Evolutionary conservation across 768 basidiomycete genomes (phyloP).

Genomic region (Agaricus blazei): DNA sequence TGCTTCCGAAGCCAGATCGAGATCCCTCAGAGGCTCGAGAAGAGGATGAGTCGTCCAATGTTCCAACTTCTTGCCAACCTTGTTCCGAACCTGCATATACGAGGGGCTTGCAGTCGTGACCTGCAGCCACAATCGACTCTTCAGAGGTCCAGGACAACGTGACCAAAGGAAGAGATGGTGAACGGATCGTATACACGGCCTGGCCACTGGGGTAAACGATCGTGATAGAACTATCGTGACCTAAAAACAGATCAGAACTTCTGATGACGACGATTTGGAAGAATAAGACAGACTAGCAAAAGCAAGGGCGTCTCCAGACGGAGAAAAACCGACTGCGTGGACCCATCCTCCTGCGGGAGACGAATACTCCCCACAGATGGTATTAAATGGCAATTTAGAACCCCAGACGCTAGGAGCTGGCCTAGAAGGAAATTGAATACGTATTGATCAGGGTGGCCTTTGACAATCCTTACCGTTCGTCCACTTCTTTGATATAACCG

Average conservation of each 20-base stretch:
- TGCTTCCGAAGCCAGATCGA: conserved; percentile 42
- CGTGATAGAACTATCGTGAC: conserved; percentile 91
- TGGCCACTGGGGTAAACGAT: conserved; percentile 88
- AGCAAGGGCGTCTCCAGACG: conserved; percentile 89
- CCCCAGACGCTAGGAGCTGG: conserved; percentile 93
- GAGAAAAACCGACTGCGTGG: conserved; percentile 92
- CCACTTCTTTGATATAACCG: conserved; percentile 97
- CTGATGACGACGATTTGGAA: not conserved
- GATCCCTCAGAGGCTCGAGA: conserved; percentile 35
- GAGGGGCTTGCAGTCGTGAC: conserved; percentile 96
- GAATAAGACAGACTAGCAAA: conserved; percentile 73
- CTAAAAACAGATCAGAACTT: conserved; percentile 32
- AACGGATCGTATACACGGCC: conserved; percentile 65
- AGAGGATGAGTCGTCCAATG: conserved; percentile 76
- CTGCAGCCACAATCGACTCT: conserved; percentile 80
- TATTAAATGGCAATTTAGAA: conserved; percentile 97
- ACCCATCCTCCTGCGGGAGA: conserved; percentile 96
- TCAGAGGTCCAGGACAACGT: conserved; percentile 86
- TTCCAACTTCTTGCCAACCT: conserved; percentile 79
- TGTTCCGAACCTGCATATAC: conserved; percentile 70
- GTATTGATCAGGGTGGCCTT: not conserved
- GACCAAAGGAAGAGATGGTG: conserved; percentile 75
- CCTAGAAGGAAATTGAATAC: conserved; percentile 32
- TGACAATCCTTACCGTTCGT: conserved; percentile 63
- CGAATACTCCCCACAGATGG: conserved; percentile 89